Evolutionary conservation across 2,329 filamentous ascomycete species (phyloP).

Genomic region (Periconia sp.): DNA sequence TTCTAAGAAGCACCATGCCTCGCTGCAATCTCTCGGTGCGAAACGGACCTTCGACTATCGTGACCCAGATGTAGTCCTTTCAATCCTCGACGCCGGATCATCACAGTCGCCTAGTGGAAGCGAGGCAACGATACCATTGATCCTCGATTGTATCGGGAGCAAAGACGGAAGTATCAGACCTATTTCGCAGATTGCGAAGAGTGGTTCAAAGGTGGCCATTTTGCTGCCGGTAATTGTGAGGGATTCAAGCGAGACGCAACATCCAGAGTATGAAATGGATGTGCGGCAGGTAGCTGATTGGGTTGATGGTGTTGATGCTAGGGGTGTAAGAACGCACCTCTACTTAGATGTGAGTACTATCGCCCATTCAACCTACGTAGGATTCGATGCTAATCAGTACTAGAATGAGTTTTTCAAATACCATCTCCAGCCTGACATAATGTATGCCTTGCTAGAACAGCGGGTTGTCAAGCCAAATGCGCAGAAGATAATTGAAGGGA

Average conservation of each 20-base stretch:
- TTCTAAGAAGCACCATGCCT: conserved; percentile 46
- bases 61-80: conserved; percentile 30
- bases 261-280: conserved; percentile 63
- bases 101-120: neutral
- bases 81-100: conserved; percentile 34
- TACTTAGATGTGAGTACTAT: conserved; percentile 54
- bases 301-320: conserved; percentile 59
- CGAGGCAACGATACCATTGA: conserved; percentile 26
- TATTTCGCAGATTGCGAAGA: conserved; percentile 58
- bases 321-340: conserved; percentile 63
- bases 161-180: conserved; percentile 33
- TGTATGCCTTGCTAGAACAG: conserved; percentile 55
- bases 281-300: conserved; percentile 54
- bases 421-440: conserved; percentile 61
- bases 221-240: conserved; percentile 66
- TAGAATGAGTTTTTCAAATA: conserved; percentile 64
- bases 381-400: conserved; percentile 4
- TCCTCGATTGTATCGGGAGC: conserved; percentile 44
- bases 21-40: conserved; percentile 47
- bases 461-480: conserved; percentile 51
- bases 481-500: conserved; percentile 49
- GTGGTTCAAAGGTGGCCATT: conserved; percentile 60
- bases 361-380: no score
- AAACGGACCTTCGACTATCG: conserved; percentile 50
- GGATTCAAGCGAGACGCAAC: conserved; percentile 56